These are phyloP conservation scores for Acorus calamus DNA, from an alignment of 106 monocot species.

Conservation along the genomic window DNA sequence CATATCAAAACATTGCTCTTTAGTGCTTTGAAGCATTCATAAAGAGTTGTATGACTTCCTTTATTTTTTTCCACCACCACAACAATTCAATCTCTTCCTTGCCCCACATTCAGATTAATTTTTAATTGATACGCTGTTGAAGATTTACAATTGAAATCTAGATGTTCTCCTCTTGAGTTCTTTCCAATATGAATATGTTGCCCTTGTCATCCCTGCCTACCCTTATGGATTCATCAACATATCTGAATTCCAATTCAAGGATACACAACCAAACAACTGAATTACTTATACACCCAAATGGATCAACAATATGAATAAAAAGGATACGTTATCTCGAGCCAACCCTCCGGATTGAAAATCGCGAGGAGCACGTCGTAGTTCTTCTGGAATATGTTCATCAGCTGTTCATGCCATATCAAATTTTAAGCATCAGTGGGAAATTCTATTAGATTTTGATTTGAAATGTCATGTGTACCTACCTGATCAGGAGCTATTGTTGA, in stretches of 20 bases:
- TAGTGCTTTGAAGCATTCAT: too few species aligned
- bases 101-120: neutral
- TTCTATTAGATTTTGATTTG: too few species aligned
- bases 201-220: slow-evolving; percentile 87
- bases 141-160: neutral
- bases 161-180: slow-evolving; percentile 12
- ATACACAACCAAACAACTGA: too few species aligned
- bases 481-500: slow-evolving; percentile 70
- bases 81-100: neutral
- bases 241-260: slow-evolving; percentile 24
- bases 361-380: slow-evolving; percentile 78
- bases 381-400: slow-evolving; percentile 75
- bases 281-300: too few species aligned
- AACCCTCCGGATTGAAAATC: slow-evolving; percentile 93
- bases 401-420: slow-evolving; percentile 14
- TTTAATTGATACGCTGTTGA: neutral
- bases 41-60: too few species aligned
- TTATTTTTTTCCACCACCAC: too few species aligned
- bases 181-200: slow-evolving; percentile 76
- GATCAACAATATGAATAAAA: neutral
- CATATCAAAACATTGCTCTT: too few species aligned
- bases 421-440: too few species aligned
- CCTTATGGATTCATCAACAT: slow-evolving; percentile 67
- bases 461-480: slow-evolving; percentile 18
- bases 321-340: slow-evolving; percentile 97